Base-by-base conservation (phyloP, 1,284 basidiomycete species). In the Cryptococcus sp. region DNA sequence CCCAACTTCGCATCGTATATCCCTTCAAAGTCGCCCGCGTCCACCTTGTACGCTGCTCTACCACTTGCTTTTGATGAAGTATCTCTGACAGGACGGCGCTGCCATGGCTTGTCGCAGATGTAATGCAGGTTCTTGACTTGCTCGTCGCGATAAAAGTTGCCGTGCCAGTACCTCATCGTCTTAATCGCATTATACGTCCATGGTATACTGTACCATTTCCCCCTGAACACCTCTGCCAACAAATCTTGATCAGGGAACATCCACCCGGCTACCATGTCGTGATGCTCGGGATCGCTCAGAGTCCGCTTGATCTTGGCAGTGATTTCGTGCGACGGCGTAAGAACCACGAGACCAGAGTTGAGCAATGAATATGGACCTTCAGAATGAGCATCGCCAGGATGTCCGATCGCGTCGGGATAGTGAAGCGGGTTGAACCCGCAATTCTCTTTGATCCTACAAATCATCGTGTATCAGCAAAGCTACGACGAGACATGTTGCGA, bases 211-310 rank as follows among this genome's bases (percentile, higher is more conserved):
- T 62, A 40, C 64, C 74, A 78, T 46, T 57, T 54, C 8, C 86
- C 86, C 54, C 80, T 76, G 80, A 92, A 96, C 70, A 86, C 85
- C 29, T 83, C 83, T 1, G 90, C 84, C 41, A 96, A 83, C 22
- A 95, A 83, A 69, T 96, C 93, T 76, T 96, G 93, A 72, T 96
- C 93, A 0, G 91, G 88, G 76, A 96, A 96, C 34, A 81, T 81
- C 80, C 88, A 95, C 3, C 81, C 83, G 6, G 83, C 63, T 11
- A 94, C 81, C 13, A 84, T 81, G 8, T 20, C 29, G 45, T 55
- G 49, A 23, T 46, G 46, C 6, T 49, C 53, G 17, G 37, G 44
- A 8, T 86, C 83, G 49, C 79, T 73, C 51, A 95, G 83, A 74
- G 83, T 84, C 37, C 83, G 64, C 25, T 80, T 77, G 61, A 93